Conservation (phyloP, 495 filamentous ascomycete species). For the Astrothelium macrocarpum region DNA sequence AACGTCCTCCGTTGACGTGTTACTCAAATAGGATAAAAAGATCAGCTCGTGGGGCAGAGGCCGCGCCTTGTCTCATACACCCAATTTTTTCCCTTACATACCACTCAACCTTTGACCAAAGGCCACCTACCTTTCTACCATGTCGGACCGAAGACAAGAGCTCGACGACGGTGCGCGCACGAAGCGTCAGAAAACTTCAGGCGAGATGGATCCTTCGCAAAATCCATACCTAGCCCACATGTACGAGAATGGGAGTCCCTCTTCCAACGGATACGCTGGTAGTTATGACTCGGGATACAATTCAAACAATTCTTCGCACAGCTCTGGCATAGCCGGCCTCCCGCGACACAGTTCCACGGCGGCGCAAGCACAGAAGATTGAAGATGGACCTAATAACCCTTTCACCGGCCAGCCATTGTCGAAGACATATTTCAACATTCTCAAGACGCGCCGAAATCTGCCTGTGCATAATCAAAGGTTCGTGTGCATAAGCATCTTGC, state of each 20-base stretch:
- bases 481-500: slow-evolving; percentile 19
- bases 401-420: slow-evolving; percentile 72
- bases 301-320: slow-evolving; percentile 9
- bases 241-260: slow-evolving; percentile 45
- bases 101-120: not conserved
- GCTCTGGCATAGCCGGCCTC: slow-evolving; percentile 49
- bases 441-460: slow-evolving; percentile 71
- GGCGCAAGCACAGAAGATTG: slow-evolving; percentile 56
- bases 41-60: too few species aligned
- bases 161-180: slow-evolving; percentile 29
- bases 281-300: slow-evolving; percentile 13
- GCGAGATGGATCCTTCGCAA: slow-evolving; percentile 43
- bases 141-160: slow-evolving; percentile 37
- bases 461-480: slow-evolving; percentile 86
- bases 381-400: slow-evolving; percentile 76
- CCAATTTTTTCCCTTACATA: not conserved
- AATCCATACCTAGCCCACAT: slow-evolving; percentile 93
- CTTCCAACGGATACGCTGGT: slow-evolving; percentile 32
- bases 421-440: slow-evolving; percentile 75
- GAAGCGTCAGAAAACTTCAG: slow-evolving; percentile 39
- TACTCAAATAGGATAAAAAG: too few species aligned
- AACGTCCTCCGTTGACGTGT: not conserved
- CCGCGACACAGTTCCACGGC: slow-evolving; percentile 76
- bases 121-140: slow-evolving; percentile 12
- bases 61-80: too few species aligned